Evolutionary conservation across 1,139 yeast genomes (phyloP).

Genomic region (Suhomyces atakaporum): DNA sequence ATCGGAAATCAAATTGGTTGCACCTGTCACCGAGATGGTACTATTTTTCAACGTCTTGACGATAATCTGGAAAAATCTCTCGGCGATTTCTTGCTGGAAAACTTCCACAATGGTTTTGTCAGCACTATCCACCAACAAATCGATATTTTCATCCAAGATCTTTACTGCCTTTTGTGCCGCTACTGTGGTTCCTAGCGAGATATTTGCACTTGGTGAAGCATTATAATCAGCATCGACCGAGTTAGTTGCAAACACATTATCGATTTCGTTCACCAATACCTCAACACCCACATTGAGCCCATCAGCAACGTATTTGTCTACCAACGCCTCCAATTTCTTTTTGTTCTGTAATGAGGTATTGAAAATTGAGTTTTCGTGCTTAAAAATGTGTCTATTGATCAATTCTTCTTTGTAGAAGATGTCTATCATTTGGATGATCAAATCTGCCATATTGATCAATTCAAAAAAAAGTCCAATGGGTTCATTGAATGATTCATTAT

Average conservation of each 20-base stretch:
- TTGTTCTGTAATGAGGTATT: constrained; percentile 81
- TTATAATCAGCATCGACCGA: constrained; percentile 38
- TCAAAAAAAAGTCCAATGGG: constrained; percentile 89
- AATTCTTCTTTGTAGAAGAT: constrained; percentile 89
- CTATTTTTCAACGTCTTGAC: constrained; percentile 72
- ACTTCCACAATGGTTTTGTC: constrained; percentile 89
- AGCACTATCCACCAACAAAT: constrained; percentile 75
- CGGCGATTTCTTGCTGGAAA: constrained; percentile 91
- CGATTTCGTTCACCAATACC: constrained; percentile 77
- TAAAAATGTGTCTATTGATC: constrained; percentile 59
- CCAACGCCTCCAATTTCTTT: constrained; percentile 72
- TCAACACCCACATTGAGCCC: constrained; percentile 91
- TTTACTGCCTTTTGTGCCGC: constrained; percentile 68
- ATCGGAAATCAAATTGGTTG: constrained; percentile 73
- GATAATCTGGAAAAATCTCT: constrained; percentile 74
- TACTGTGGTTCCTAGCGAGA: constrained; percentile 57
- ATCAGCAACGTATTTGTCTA: constrained; percentile 89
- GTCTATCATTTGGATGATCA: constrained; percentile 89
- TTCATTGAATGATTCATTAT: constrained; percentile 52
- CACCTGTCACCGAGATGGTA: constrained; percentile 77
- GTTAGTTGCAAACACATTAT: constrained; percentile 32
- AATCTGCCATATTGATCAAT: constrained; percentile 87
- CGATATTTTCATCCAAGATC: constrained; percentile 71
- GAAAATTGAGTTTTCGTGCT: constrained; percentile 71
- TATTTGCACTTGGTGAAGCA: constrained; percentile 20